A percentile compares a stretch with the other conserved stretches of the same genome.
Evolutionary conservation across 106 monocot species (phyloP).

Genomic region (Alisma plantagoaquatica): DNA sequence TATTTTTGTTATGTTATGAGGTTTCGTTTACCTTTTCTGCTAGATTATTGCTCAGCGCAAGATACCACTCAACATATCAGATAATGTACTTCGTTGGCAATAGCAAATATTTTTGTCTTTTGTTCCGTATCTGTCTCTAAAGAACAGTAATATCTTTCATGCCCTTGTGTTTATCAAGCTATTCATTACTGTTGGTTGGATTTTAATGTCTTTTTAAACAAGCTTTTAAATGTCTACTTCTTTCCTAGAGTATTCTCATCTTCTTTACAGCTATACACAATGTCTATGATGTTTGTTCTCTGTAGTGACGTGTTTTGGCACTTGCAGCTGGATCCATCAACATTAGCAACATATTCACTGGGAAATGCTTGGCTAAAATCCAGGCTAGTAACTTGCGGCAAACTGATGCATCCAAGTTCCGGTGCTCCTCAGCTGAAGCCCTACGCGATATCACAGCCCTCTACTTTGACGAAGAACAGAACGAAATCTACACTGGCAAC

Average conservation of each 20-base stretch:
- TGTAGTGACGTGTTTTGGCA: background rate
- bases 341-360: conserved; percentile 80
- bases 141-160: too few relatives aligned
- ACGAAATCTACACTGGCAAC: conserved; percentile 74
- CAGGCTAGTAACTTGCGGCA: conserved; percentile 12
- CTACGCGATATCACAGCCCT: conserved; percentile 69
- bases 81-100: too few relatives aligned
- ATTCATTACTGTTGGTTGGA: background rate
- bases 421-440: conserved; percentile 38
- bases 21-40: too few relatives aligned
- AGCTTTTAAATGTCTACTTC: background rate
- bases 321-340: conserved; percentile 73
- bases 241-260: background rate
- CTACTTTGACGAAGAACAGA: conserved; percentile 66
- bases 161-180: background rate
- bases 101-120: too few relatives aligned
- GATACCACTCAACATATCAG: too few relatives aligned
- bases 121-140: too few relatives aligned
- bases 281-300: background rate
- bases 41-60: too few relatives aligned
- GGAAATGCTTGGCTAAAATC: conserved; percentile 69
- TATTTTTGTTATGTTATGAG: too few relatives aligned
- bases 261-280: background rate
- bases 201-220: background rate
- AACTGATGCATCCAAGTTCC: conserved; percentile 10